Evolutionary conservation across 345 rosid species (phyloP), one percentile per base, ranked within the genome.

Genomic region (Acer campestre): DNA sequence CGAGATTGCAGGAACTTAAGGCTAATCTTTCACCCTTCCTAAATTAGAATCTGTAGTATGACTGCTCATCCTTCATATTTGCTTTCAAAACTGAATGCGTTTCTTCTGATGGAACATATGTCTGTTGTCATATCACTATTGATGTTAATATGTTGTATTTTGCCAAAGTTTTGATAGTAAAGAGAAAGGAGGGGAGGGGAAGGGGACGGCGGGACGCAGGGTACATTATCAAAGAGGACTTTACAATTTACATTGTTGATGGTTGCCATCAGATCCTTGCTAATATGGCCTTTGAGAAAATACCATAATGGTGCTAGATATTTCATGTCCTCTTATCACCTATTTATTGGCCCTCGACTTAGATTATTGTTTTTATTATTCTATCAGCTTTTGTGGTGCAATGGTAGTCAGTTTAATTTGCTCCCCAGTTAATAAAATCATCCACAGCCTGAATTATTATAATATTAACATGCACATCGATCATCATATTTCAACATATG

Each of bases 1-100:
- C 68, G 99, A 96, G 81, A 96, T 96, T 69, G 98, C 99, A 2
- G 99, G 99, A 87, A 85, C 98, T 97, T 96, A 85, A 88, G 99
- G 86, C 48, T 40, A 27, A 23, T 58, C 48, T 69, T 40, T 55
- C 29, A 22, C 51, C 61, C 70, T 55, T 82, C 29, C 16, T 55
- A 14, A 22, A n/a, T 25, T 51, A 48, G 40, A 31, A 18, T 74
- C 11, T 3, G 44, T 46, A 11, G 25, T 61, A 17, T 29, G 68
- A 49, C 18, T 49, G 10, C 25, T 61, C 69, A 65, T 62, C 64
- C 46, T 65, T 65, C 20, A 29, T 62, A 61, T 46, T 4, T 62
- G 27, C 53, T 20, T 38, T 72, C 22, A 38, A 58, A 35, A 42
- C 11, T 58, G 20, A 71, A 18, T 58, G 49, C 35, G 11, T n/a